Base-by-base conservation (phyloP, 2,329 filamentous ascomycete species). In the Arthrobotrys conoides region DNA sequence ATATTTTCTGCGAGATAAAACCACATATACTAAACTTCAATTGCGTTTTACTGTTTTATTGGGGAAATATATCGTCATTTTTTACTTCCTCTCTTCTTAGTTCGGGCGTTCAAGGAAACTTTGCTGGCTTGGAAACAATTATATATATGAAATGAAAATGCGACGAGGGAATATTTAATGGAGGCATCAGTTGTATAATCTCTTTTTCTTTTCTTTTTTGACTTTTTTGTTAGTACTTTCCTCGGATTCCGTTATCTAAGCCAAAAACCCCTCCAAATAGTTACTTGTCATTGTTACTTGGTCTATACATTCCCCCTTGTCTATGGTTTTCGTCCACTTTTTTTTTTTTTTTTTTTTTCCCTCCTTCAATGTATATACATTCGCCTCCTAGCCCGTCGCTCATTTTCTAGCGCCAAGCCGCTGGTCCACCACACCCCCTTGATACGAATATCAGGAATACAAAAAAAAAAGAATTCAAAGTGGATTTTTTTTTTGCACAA, bases 111-210 rank as follows among this genome's bases (percentile, higher is more conserved):
- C 16, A 51, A 59, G 61, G 59, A 33, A 41, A 41, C 18, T 41
- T 46, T 81, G 82, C 81, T 30, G 81, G 78, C 66, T 80, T 61
- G 75, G 71, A 71, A 79, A 69, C 53, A 44, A 71, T 80, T 22
- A 76, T 71, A 71, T 69, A 75, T 78, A 67, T 24, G 57, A 63
- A 69, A 80, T 80, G 67, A 65, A 80, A 61, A 61, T 44, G 36
- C 73, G 30, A 76, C 65, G 75, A 70, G 51, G 72, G 71, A 76
- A 68, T 76, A 73, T 51, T 24, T 71, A 68, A 72, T 80, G 55
- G 80, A 72, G 77, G 80, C 68, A 80, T 82, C 82, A 82, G 83
- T 83, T 82, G 84, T 85, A 84, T 83, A 85, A 84, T 83, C 82
- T 80, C 83, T 81, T 80, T 81, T 79, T 83, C 84, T 82, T 85